phyloP scores from a whole-genome alignment of 2,329 filamentous ascomycete species.

The Curvularia sp. region DNA sequence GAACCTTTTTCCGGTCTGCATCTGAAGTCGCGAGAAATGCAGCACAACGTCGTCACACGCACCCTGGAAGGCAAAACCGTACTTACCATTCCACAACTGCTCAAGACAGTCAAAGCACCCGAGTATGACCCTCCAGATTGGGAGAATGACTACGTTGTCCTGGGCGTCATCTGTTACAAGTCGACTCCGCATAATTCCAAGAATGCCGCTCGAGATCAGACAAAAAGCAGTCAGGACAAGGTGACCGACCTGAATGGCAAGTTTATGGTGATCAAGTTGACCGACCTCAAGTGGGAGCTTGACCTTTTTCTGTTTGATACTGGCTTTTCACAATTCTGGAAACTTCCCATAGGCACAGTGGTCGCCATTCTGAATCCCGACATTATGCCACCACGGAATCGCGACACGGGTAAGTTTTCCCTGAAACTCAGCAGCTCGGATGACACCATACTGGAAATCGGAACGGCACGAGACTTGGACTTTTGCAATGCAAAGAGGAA shows the following conservation, averaged over 20 bases:
- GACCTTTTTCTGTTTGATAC: conserved; percentile 92
- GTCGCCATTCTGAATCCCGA: conserved; percentile 90
- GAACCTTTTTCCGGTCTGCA: conserved; percentile 88
- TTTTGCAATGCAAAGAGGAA: conserved; percentile 87
- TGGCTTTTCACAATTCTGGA: conserved; percentile 93
- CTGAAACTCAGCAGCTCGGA: conserved; percentile 84
- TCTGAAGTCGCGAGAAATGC: conserved; percentile 80
- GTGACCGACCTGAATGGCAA: conserved; percentile 71
- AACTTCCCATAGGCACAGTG: conserved; percentile 87
- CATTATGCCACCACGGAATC: conserved; percentile 84
- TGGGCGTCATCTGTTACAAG: conserved; percentile 87
- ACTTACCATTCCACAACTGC: conserved; percentile 78
- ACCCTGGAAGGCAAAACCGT: conserved; percentile 79
- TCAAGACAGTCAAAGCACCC: conserved; percentile 82
- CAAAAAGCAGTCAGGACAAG: conserved; percentile 52
- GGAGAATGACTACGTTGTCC: conserved; percentile 87
- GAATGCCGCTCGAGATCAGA: conserved; percentile 53
- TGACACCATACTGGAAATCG: conserved; percentile 90
- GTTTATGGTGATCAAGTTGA: conserved; percentile 90
- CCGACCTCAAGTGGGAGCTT: conserved; percentile 87
- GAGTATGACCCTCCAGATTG: conserved; percentile 80
- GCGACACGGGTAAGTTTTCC: conserved; percentile 83
- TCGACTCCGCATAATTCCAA: conserved; percentile 76
- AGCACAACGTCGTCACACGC: conserved; percentile 79
- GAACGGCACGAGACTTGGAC: conserved; percentile 81